These are phyloP conservation scores for Leucosporidium creatinivorum DNA, from an alignment of 768 basidiomycete genomes.

Conservation along the genomic window DNA sequence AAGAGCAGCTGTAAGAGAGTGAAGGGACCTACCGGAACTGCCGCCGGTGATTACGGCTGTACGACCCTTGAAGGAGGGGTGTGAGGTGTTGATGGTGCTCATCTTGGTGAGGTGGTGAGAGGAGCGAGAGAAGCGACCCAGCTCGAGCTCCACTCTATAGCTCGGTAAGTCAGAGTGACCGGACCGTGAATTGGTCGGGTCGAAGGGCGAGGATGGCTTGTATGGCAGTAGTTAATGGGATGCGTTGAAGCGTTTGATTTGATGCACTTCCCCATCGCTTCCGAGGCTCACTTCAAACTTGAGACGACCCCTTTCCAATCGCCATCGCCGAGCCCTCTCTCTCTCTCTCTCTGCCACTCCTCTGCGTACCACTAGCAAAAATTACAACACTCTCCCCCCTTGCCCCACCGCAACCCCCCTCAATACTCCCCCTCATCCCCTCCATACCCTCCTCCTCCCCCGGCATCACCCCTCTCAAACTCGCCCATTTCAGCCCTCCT, in stretches of 20 bases:
- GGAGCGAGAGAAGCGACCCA: neutral
- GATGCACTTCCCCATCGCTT: no score
- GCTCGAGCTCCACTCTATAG: neutral
- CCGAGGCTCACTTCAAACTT: no score
- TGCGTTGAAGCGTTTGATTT: no score
- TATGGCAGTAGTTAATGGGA: neutral
- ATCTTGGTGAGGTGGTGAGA: neutral
- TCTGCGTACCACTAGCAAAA: neutral
- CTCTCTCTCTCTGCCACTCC: neutral
- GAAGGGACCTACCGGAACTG: neutral
- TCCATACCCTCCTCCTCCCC: neutral
- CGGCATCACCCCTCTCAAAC: slow-evolving; percentile 1
- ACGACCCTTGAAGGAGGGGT: neutral
- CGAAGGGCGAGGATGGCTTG: neutral
- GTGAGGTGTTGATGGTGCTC: neutral
- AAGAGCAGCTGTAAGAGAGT: neutral
- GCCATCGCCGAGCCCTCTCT: neutral
- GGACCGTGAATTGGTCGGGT: neutral
- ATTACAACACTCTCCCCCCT: neutral
- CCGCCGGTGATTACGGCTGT: neutral
- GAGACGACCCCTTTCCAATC: no score
- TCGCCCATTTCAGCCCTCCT: neutral
- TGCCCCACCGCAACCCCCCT: neutral
- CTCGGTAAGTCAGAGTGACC: neutral
- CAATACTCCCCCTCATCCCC: slow-evolving; percentile 5